Evolutionary conservation across 2,329 filamentous ascomycete genomes (phyloP), one percentile per base, ranked within the genome.

Genomic region (Penicillium thymicola): DNA sequence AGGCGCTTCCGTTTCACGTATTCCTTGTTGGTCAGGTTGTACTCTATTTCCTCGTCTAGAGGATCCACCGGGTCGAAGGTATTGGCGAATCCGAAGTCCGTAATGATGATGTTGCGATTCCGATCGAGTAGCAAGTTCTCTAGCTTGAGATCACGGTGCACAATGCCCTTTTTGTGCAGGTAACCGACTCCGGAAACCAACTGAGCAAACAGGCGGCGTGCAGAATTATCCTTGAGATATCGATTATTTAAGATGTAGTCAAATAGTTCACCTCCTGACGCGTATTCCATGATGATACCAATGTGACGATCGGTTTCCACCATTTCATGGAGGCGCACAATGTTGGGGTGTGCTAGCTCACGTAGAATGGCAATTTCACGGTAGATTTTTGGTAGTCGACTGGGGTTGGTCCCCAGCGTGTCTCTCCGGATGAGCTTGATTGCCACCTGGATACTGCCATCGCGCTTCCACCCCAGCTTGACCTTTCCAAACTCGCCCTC

Each of bases 401-500:
- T 91, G 4, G 92, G 90, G 72, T 97, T 97, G 61, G 85, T 87
- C 45, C 92, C 92, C 38, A 99, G 84, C 21, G 85, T 90, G 70
- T 99, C 94, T 65, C 93, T 87, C 68, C 94, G 89, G 72, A 99
- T 97, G 64, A 97, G 85, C 76, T 99, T 99, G 80, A 99, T 97
- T 60, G 94, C 94, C 65, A 99, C 94, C 82, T 93, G 88, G 48
- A 96, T 89, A 62, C 88, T 92, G 58, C 92, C 92, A 75, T 96
- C 92, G 72, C 91, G 89, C 75, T 97, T 97, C 94, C 94, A 99
- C 27, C 94, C 94, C 70, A 97, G 86, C 76, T 97, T 97, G 67
- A 99, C 94, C 73, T 99, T 99, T 63, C 94, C 94, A 72, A 99
- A 99, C 75, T 99, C 94, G 60, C 94, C 94, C 78, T 99, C 94